A percentile compares a stretch with the other conserved stretches of the same genome.
These are phyloP conservation scores for Coemansia sp. DNA, from an alignment of 192 early-diverging fungal genomes.

Conservation along the genomic window DNA sequence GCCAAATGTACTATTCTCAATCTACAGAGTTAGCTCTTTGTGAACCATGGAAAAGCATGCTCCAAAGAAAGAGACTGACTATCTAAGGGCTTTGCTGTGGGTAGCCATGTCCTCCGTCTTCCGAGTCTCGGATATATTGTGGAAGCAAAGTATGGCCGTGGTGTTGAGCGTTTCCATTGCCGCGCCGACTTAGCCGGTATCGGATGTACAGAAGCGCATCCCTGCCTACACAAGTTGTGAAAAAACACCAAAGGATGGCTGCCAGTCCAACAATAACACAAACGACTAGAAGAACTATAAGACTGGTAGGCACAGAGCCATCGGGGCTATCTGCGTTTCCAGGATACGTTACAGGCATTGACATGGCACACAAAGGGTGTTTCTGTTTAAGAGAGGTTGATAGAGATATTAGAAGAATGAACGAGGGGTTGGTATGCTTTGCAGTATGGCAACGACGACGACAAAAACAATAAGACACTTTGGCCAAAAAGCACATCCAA, in stretches of 20 bases:
- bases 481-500: no score
- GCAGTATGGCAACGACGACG: no score
- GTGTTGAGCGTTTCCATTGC: conserved; percentile 18
- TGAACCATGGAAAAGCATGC: background rate
- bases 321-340: background rate
- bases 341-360: background rate
- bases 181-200: conserved; percentile 32
- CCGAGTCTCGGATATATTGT: conserved; percentile 16
- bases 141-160: conserved; percentile 13
- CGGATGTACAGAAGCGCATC: conserved; percentile 42
- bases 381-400: no score
- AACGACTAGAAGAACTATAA: conserved; percentile 42
- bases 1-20: background rate
- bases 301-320: conserved; percentile 23
- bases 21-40: background rate
- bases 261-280: conserved; percentile 40
- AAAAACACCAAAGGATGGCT: conserved; percentile 54
- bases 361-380: no score
- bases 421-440: no score
- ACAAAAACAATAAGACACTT: no score
- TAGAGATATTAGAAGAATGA: no score
- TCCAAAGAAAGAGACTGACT: background rate
- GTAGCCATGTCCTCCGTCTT: background rate
- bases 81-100: background rate
- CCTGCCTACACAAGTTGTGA: conserved; percentile 49